Conservation (phyloP, 495 filamentous ascomycete genomes). For the Aspergillus cavernicola region DNA sequence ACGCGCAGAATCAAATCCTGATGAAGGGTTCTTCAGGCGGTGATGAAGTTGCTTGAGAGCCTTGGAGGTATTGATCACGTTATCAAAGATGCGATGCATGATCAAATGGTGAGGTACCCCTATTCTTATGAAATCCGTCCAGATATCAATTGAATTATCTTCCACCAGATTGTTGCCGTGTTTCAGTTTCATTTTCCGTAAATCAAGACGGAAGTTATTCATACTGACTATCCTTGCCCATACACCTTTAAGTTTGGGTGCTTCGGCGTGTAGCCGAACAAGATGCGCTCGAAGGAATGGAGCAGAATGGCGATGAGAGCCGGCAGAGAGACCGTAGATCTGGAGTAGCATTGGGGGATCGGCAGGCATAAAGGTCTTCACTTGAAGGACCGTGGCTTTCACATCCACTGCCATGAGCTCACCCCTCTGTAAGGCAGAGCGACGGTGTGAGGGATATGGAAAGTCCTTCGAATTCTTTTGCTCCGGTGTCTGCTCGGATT, state of each 20-base stretch:
- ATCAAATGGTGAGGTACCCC: conserved; percentile 94
- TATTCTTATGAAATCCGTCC: conserved; percentile 78
- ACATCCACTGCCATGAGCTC: conserved; percentile 82
- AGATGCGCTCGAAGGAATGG: conserved; percentile 75
- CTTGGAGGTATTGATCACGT: conserved; percentile 82
- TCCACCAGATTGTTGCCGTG: conserved; percentile 56
- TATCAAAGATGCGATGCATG: conserved; percentile 87
- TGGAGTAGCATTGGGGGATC: conserved; percentile 91
- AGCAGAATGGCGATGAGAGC: conserved; percentile 77
- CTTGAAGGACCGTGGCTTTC: conserved; percentile 71
- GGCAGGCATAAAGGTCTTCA: conserved; percentile 82
- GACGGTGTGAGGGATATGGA: conserved; percentile 23
- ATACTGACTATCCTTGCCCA: conserved; percentile 86
- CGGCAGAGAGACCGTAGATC: conserved; percentile 72
- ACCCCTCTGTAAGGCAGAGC: conserved; percentile 29
- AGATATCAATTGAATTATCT: conserved; percentile 81
- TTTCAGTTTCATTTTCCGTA: conserved; percentile 70
- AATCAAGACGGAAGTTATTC: conserved; percentile 73
- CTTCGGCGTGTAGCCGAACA: conserved; percentile 77
- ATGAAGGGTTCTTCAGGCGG: conserved; percentile 78
- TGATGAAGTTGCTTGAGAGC: conserved; percentile 85
- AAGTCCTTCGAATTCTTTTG: conserved; percentile 4
- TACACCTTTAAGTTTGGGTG: conserved; percentile 70
- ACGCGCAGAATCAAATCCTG: conserved; percentile 82
- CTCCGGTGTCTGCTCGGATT: conserved; percentile 23